Evolutionary conservation across 768 basidiomycete genomes (phyloP).

Genomic region (Suillus tomentosus): DNA sequence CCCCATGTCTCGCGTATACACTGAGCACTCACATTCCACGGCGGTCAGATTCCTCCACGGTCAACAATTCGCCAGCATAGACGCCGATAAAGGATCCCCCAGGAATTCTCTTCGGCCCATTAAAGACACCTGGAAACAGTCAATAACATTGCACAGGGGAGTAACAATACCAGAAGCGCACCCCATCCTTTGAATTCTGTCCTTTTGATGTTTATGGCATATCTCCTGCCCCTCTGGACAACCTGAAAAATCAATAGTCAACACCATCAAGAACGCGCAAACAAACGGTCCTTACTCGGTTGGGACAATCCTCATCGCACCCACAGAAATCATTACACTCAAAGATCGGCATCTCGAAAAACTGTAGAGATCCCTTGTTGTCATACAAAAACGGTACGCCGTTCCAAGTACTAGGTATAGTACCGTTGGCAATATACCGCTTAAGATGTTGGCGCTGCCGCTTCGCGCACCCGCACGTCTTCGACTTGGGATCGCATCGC

Average conservation of each 20-base stretch:
- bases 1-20: neutral
- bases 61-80: slow-evolving; percentile 83
- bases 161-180: slow-evolving; percentile 30
- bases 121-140: slow-evolving; percentile 63
- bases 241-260: slow-evolving; percentile 49
- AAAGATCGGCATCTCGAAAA: slow-evolving; percentile 63
- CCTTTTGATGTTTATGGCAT: slow-evolving; percentile 62
- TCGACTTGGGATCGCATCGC: slow-evolving; percentile 71
- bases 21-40: slow-evolving; percentile 61
- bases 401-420: slow-evolving; percentile 35
- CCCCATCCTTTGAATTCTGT: slow-evolving; percentile 88
- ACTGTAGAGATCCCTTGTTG: slow-evolving; percentile 52
- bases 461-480: slow-evolving; percentile 67
- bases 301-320: slow-evolving; percentile 80
- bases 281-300: slow-evolving; percentile 57
- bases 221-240: slow-evolving; percentile 76
- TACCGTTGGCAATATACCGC: slow-evolving; percentile 20
- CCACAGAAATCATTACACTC: slow-evolving; percentile 85
- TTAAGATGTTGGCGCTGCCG: slow-evolving; percentile 48
- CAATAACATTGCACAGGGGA: neutral
- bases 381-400: slow-evolving; percentile 72
- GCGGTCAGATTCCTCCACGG: slow-evolving; percentile 62
- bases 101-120: slow-evolving; percentile 61
- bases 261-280: slow-evolving; percentile 1
- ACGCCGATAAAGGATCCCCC: slow-evolving; percentile 76